A percentile compares a stretch with the other conserved stretches of the same genome.
Conservation (phyloP, 768 basidiomycete genomes). For the Tylopilus sp. region DNA sequence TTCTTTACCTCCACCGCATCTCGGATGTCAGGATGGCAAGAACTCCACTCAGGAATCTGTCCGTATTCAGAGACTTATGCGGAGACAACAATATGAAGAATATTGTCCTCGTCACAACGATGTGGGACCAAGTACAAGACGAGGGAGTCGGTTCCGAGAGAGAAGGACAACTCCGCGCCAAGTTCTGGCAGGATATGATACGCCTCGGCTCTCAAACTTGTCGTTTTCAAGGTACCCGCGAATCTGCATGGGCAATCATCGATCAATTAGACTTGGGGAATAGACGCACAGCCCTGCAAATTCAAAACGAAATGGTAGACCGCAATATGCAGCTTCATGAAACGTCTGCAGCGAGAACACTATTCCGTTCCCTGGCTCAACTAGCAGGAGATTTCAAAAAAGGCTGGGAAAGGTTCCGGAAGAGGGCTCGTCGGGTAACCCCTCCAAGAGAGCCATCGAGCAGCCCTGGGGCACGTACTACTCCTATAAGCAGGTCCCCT, state of each 20-base stretch:
- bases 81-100: conserved; percentile 3
- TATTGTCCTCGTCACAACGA: conserved; percentile 18
- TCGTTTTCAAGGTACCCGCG: conserved; percentile 8
- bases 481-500: not conserved
- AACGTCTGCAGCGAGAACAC: conserved; percentile 17
- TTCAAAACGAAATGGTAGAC: conserved; percentile 20
- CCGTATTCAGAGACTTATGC: not conserved
- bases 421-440: not conserved
- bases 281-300: conserved; percentile 3
- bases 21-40: not conserved
- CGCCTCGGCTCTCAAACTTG: conserved; percentile 5
- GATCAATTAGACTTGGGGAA: not conserved
- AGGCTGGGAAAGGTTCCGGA: conserved; percentile 3
- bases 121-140: conserved; percentile 15
- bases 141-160: conserved; percentile 2
- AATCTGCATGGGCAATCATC: conserved; percentile 16
- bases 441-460: not conserved
- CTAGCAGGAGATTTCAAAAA: not conserved
- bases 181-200: conserved; percentile 18
- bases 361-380: conserved; percentile 5
- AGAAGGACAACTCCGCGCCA: conserved; percentile 9
- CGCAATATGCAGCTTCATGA: conserved; percentile 2
- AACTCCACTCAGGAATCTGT: not conserved
- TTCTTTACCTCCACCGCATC: not conserved
- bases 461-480: not conserved